phyloP scores from a whole-genome alignment of 768 basidiomycete species.

The Panellus pusillus region DNA sequence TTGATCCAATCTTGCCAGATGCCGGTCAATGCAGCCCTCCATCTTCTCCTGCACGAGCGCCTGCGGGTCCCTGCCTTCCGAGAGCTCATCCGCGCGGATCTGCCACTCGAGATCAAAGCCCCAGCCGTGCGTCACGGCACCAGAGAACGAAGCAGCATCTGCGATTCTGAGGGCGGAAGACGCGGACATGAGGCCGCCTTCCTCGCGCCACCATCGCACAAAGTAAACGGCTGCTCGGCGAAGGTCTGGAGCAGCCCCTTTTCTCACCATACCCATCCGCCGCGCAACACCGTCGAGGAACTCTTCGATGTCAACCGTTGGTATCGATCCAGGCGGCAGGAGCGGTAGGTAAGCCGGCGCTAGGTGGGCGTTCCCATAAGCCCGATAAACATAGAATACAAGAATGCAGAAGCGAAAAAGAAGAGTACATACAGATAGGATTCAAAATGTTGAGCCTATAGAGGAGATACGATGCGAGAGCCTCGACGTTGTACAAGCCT shows the following conservation, averaged over 20 bases:
- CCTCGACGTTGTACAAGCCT: constrained; percentile 82
- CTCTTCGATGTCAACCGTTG: constrained; percentile 58
- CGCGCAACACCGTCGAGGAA: constrained; percentile 71
- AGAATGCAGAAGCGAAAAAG: constrained; percentile 3
- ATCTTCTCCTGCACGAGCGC: constrained; percentile 59
- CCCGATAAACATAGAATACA: no score
- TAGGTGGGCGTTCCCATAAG: constrained; percentile 26
- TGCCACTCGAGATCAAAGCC: constrained; percentile 85
- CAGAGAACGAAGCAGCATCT: constrained; percentile 9
- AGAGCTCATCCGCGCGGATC: constrained; percentile 30
- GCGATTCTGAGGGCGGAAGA: constrained; percentile 34
- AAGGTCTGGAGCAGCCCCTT: constrained; percentile 72
- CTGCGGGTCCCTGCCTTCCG: constrained; percentile 14
- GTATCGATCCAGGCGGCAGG: constrained; percentile 52
- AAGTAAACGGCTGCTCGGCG: constrained; percentile 78
- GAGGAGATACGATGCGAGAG: constrained; percentile 82
- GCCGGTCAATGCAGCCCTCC: constrained; percentile 66
- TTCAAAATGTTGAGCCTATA: constrained; percentile 82
- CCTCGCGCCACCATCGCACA: constrained; percentile 84
- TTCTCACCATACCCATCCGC: constrained; percentile 79
- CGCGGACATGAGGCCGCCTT: constrained; percentile 61
- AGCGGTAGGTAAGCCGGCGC: constrained; percentile 71
- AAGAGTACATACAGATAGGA: constrained; percentile 56
- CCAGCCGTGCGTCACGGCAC: constrained; percentile 59
- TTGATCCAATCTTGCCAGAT: constrained; percentile 41